phyloP scores from a whole-genome alignment of 331 rosid species.

The Prunus yedoensis region DNA sequence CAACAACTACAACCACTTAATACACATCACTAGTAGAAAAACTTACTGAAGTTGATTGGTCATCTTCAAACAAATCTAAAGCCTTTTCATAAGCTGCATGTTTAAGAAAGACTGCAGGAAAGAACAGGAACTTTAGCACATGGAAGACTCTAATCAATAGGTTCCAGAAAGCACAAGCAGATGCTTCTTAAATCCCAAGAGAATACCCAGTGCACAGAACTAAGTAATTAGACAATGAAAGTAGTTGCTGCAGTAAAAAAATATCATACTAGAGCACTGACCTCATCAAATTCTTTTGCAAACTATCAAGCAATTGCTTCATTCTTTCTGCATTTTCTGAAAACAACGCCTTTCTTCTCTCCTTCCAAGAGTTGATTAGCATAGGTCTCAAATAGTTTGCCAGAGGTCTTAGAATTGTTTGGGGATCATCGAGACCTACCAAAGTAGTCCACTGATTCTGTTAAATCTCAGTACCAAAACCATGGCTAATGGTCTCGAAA shows the following conservation, averaged over 20 bases:
- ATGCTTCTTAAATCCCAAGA: not conserved
- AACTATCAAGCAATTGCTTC: slow-evolving; percentile 70
- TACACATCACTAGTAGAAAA: slow-evolving; percentile 21
- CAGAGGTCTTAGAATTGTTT: slow-evolving; percentile 64
- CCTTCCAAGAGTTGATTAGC: slow-evolving; percentile 73
- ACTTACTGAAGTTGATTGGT: slow-evolving; percentile 88
- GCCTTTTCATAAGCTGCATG: slow-evolving; percentile 96
- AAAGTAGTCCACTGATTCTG: slow-evolving; percentile 30
- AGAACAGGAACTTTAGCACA: slow-evolving; percentile 24
- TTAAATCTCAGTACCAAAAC: slow-evolving; percentile 29
- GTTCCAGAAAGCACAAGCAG: not conserved
- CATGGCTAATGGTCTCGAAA: not conserved
- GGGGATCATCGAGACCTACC: slow-evolving; percentile 72
- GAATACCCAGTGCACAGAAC: not conserved
- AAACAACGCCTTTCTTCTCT: slow-evolving; percentile 77
- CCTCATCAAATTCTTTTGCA: slow-evolving; percentile 94
- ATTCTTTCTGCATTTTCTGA: slow-evolving; percentile 73
- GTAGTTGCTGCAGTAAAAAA: not conserved
- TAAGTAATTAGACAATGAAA: not conserved
- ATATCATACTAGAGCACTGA: slow-evolving; percentile 34
- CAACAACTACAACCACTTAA: slow-evolving; percentile 23
- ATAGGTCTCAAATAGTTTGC: slow-evolving; percentile 76
- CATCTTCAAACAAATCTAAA: slow-evolving; percentile 91
- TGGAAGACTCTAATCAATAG: not conserved
- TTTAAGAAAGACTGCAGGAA: slow-evolving; percentile 83